A percentile compares a stretch with the other conserved stretches of the same genome.
Conservation (phyloP, 495 filamentous ascomycete genomes). For the Cercophora samala region DNA sequence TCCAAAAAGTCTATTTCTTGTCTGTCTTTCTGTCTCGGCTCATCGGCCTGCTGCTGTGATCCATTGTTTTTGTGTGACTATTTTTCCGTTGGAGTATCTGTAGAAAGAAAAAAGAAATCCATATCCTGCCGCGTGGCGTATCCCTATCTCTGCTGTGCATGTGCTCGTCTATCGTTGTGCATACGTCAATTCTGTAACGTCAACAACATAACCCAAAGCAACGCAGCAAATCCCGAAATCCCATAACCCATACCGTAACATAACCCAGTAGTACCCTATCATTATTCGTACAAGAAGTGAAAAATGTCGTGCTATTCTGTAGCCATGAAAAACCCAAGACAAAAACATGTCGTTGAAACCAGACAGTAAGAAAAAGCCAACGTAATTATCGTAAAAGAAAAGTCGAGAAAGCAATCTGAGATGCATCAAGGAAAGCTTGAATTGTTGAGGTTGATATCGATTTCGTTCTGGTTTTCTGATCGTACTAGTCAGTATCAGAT, state of each 20-base stretch:
- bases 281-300: not conserved
- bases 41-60: not conserved
- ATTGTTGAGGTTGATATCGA: not conserved
- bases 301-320: not conserved
- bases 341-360: not conserved
- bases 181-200: not conserved
- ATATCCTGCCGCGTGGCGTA: not conserved
- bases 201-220: not conserved
- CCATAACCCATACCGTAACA: not conserved
- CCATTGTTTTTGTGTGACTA: not conserved
- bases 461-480: not conserved
- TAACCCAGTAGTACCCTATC: not conserved
- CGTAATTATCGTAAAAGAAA: not conserved
- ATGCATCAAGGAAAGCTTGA: not conserved
- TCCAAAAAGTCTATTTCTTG: not conserved
- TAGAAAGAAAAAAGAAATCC: not conserved
- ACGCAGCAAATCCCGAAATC: not conserved
- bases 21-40: not conserved
- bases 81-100: not conserved
- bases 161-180: not conserved
- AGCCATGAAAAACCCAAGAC: not conserved
- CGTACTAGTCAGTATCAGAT: not conserved
- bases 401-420: not conserved
- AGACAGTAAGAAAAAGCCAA: not conserved
- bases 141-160: not conserved